Evolutionary conservation across 2,329 filamentous ascomycete species (phyloP).

Genomic region (Cladosporium colombiae): DNA sequence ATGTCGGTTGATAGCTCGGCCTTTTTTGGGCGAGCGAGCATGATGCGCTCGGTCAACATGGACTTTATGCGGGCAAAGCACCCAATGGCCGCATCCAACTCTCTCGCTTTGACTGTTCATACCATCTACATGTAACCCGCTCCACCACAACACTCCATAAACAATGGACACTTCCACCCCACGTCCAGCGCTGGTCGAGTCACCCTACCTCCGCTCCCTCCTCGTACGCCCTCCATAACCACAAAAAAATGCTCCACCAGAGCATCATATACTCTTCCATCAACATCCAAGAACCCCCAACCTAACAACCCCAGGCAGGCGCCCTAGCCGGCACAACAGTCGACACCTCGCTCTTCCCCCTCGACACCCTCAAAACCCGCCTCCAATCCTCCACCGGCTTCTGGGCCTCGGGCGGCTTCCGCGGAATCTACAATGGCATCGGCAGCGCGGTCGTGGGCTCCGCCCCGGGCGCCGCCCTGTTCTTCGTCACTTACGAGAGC

Average conservation of each 20-base stretch:
- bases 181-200: constrained; percentile 38
- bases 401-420: constrained; percentile 81
- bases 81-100: constrained; percentile 11
- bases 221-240: constrained; percentile 39
- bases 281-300: constrained; percentile 10
- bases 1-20: constrained; percentile 2
- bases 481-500: constrained; percentile 62
- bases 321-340: constrained; percentile 92
- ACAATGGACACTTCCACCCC: constrained; percentile 14
- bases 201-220: constrained; percentile 50
- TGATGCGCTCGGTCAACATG: not conserved
- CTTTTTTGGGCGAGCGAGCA: not conserved
- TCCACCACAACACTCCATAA: not conserved
- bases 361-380: constrained; percentile 98
- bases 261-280: constrained; percentile 11
- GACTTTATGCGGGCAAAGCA: constrained; percentile 1
- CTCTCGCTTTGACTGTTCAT: not conserved
- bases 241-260: not conserved
- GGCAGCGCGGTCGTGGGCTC: constrained; percentile 87
- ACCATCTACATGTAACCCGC: not conserved
- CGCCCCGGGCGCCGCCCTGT: constrained; percentile 90
- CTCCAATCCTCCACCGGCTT: constrained; percentile 82
- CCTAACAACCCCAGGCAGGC: constrained; percentile 62
- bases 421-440: constrained; percentile 88
- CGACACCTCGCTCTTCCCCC: constrained; percentile 93